Percentiles rank a stretch among this genome's conserved stretches.
Evolutionary conservation across 228 moss, liverwort and hornwort genomes (phyloP).

Genomic region (Sphagnum fallax): DNA sequence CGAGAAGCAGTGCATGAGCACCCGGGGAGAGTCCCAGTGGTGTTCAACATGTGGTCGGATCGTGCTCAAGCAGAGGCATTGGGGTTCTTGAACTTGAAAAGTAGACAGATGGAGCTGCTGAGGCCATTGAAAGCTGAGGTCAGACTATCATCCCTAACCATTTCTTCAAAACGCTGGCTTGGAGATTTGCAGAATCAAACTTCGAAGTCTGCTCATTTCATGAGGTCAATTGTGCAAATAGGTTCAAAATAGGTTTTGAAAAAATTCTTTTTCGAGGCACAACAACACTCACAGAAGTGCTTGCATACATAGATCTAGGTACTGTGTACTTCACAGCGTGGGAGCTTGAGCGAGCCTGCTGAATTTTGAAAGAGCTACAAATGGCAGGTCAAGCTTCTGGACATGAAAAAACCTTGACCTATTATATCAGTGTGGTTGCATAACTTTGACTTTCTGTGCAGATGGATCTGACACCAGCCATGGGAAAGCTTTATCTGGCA

Average conservation of each 20-base stretch:
- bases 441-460: conserved; percentile 11
- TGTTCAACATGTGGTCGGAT: conserved; percentile 59
- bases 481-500: conserved; percentile 77
- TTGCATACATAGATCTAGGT: not conserved
- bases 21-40: conserved; percentile 34
- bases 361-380: no score
- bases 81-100: conserved; percentile 40
- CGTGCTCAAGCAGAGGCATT: conserved; percentile 59
- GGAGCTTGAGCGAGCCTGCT: no score
- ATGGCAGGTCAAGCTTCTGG: not conserved
- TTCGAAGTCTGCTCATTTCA: not conserved
- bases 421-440: not conserved
- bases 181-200: not conserved
- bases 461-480: conserved; percentile 89
- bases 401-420: not conserved
- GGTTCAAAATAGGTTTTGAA: not conserved
- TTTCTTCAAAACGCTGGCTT: not conserved
- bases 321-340: no score
- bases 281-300: not conserved
- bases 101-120: conserved; percentile 53
- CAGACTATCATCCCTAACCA: not conserved
- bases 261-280: not conserved
- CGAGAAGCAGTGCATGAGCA: conserved; percentile 20
- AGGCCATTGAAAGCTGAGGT: conserved; percentile 81
- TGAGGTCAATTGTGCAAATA: not conserved